Evolutionary conservation across 129 eudicot species (phyloP), one percentile per base, ranked within the genome.

Genomic region (Tanacetum coccineum): DNA sequence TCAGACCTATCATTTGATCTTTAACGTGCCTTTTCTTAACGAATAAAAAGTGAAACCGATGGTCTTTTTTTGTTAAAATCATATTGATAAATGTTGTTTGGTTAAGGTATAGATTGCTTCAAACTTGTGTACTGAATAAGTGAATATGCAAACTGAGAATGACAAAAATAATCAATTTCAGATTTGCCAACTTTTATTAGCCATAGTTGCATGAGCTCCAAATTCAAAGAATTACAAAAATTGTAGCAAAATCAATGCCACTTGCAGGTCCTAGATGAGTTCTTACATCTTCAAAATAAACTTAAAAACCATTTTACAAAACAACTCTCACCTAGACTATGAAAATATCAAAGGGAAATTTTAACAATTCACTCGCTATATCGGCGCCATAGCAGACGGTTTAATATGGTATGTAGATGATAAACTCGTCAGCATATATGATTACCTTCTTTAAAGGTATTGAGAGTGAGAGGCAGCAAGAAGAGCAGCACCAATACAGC

Each of bases 401-500:
- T 63, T 59, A 63, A 25, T 17, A 57, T 13, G 10, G 40, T 54
- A 21, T 46, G 57, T 70, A 44, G 42, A 51, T 15, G 49, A 46
- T 21, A 59, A 28, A 62, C 42, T 18, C 53, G 42, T 32, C 30
- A 11, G 49, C 54, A n/a, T 6, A 36, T 45, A 28, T 14, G 40
- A 39, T 17, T 17, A 45, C 70, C 51, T 60, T 2, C 74, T 45
- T 46, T 81, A 83, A 44, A 71, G 67, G 76, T 88, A 86, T 10
- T 17, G 77, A 22, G 96, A 93, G 68, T 93, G 89, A 47, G 99
- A 88, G 53, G 98, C 96, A 12, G 98, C 98, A 26, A 93, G 84
- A 54, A 93, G 96, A 59, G 99, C 95, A 13, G 99, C 99, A 28
- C 99, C 99, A 3, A 84, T 84, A 14, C 99, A 96, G 0, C 95